A percentile compares a stretch with the other conserved stretches of the same genome.
These are phyloP conservation scores for Aspergillus sp. DNA, from an alignment of 2,329 filamentous ascomycete species.

Conservation along the genomic window DNA sequence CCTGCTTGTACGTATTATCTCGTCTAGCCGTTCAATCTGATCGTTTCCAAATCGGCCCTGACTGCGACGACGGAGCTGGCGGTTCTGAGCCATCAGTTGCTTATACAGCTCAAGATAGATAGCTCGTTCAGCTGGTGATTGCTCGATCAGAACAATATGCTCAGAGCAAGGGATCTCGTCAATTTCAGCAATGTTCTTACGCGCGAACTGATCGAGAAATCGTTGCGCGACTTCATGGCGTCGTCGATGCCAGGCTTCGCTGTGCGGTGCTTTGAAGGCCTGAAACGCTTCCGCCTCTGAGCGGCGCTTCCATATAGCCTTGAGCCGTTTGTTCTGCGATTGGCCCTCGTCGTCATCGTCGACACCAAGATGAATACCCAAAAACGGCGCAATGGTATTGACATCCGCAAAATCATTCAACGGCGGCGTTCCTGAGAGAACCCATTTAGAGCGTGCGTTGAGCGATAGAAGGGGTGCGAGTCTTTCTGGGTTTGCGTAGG, in stretches of 20 bases:
- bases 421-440: conserved; percentile 56
- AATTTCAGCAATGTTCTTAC: conserved; percentile 40
- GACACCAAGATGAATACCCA: conserved; percentile 49
- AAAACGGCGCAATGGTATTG: conserved; percentile 49
- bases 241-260: conserved; percentile 44
- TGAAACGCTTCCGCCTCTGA: conserved; percentile 49
- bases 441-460: conserved; percentile 48
- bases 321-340: conserved; percentile 41
- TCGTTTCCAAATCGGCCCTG: conserved; percentile 20
- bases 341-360: conserved; percentile 43
- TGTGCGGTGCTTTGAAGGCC: conserved; percentile 42
- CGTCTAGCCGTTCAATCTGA: conserved; percentile 34
- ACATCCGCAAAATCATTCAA: conserved; percentile 52
- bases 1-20: conserved; percentile 38
- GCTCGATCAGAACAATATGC: conserved; percentile 35
- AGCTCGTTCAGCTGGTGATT: conserved; percentile 42
- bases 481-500: conserved; percentile 44
- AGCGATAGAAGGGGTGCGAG: conserved; percentile 40
- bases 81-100: conserved; percentile 44
- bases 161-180: conserved; percentile 40
- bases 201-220: conserved; percentile 48
- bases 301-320: conserved; percentile 15
- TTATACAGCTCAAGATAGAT: conserved; percentile 50
- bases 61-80: conserved; percentile 29
- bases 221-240: conserved; percentile 46